phyloP scores from a whole-genome alignment of 2,329 filamentous ascomycete genomes.

The Phoma herbarum region DNA sequence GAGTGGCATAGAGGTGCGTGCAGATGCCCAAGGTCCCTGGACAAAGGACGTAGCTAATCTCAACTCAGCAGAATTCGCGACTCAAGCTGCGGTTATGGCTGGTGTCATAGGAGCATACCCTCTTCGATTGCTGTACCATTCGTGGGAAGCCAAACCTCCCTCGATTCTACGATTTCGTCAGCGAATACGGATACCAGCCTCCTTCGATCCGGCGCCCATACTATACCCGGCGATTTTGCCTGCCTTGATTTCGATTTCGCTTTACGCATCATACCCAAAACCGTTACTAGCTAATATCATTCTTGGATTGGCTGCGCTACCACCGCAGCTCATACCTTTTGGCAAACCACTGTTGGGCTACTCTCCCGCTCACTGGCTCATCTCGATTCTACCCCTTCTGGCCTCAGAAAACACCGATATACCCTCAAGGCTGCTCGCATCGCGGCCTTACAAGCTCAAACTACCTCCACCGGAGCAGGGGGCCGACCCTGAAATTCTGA shows the following conservation, averaged over 20 bases:
- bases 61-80: constrained; percentile 51
- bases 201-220: constrained; percentile 92
- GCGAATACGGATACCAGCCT: constrained; percentile 70
- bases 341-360: constrained; percentile 64
- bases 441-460: constrained; percentile 49
- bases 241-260: constrained; percentile 76
- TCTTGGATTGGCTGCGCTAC: constrained; percentile 80
- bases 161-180: constrained; percentile 47
- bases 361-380: constrained; percentile 78
- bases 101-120: constrained; percentile 50
- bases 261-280: constrained; percentile 68
- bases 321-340: constrained; percentile 74
- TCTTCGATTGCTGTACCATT: constrained; percentile 48
- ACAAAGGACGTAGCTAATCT: constrained; percentile 24
- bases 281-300: constrained; percentile 80
- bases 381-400: constrained; percentile 75
- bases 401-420: constrained; percentile 57
- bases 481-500: constrained; percentile 66
- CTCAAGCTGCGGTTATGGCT: constrained; percentile 47
- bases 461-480: constrained; percentile 39
- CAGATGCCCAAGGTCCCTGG: background rate
- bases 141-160: constrained; percentile 33
- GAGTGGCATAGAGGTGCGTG: constrained; percentile 54
- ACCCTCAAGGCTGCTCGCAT: constrained; percentile 44
- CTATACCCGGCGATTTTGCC: constrained; percentile 84